Base-by-base conservation (phyloP, 768 basidiomycete species). In the Galerina sulciceps region DNA sequence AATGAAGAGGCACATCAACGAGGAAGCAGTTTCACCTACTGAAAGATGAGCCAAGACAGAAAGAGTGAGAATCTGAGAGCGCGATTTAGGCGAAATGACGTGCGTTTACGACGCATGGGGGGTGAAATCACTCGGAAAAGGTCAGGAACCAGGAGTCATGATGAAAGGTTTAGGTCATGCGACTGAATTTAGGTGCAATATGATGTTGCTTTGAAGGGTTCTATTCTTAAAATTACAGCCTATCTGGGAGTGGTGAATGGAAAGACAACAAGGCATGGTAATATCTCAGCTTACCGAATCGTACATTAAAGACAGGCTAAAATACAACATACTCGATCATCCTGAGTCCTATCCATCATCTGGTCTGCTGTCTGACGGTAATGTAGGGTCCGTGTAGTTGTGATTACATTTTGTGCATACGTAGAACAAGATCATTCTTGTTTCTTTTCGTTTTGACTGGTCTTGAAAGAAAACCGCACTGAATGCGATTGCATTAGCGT, bases 401-500 rank as follows among this genome's bases (percentile, higher is more conserved):
- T 90, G 78, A 63, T 89, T 88, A 71, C 92, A 94, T 65, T 90
- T 90, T 18, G 86, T 85, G 70, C 93, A 96, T 45, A 94, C 93
- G 69, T 87, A 96, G 78, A 95, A 96, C 1, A 94, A 81, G 49
- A 93, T 92, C 94, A 96, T 96, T 2, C 91, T 84, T 1, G 96
- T 98, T 70, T 96, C 94, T 67, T 93, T 94, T 55, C 96, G 89
- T 71, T 96, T 96, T 15, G 94, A 97, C 72, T 99, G 96, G 74
- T 98, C 96, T 73, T 98, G 96, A 73, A 91, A 99, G 70, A 92
- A 86, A 4, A 99, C 96, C 50, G 93, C 86, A 69, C 96, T 99
- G 67, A n/a, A 58, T 61, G 49, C 45, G 17, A 56, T 55, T 53
- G 23, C 47, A 58, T 38, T 52, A 41, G 46, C 37, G 43, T 36